Evolutionary conservation across 2,329 filamentous ascomycete genomes (phyloP).

Genomic region (Colletotrichum horii): DNA sequence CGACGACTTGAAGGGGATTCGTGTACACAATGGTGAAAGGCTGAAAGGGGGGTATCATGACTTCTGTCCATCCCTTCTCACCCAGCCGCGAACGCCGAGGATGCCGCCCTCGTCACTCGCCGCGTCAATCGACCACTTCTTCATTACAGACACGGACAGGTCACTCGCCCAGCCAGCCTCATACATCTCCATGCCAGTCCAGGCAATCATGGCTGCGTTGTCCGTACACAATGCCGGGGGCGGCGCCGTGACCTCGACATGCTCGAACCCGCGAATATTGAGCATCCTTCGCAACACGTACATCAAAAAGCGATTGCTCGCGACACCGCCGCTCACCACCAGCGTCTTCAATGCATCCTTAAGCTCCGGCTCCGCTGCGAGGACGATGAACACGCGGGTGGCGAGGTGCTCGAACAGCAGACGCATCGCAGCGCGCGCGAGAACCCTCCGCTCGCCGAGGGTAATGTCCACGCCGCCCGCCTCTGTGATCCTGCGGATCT

Average conservation of each 20-base stretch:
- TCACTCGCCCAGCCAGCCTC: slow-evolving; percentile 73
- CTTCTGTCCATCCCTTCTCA: slow-evolving; percentile 26
- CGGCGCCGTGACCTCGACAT: slow-evolving; percentile 74
- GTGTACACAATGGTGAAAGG: not conserved
- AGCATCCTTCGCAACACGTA: slow-evolving; percentile 65
- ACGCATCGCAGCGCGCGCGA: slow-evolving; percentile 79
- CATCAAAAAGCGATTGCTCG: slow-evolving; percentile 80
- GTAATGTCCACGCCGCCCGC: slow-evolving; percentile 46
- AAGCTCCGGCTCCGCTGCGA: slow-evolving; percentile 45
- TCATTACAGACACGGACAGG: slow-evolving; percentile 62
- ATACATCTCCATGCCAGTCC: slow-evolving; percentile 93
- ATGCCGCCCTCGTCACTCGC: slow-evolving; percentile 68
- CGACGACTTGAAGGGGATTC: not conserved
- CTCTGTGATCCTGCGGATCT: slow-evolving; percentile 61
- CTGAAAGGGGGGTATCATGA: slow-evolving; percentile 2
- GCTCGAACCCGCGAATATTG: slow-evolving; percentile 66
- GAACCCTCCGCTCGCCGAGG: slow-evolving; percentile 65
- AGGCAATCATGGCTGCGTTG: slow-evolving; percentile 97
- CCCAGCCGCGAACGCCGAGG: slow-evolving; percentile 61
- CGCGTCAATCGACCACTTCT: slow-evolving; percentile 78
- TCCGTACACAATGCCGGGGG: slow-evolving; percentile 84
- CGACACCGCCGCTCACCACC: slow-evolving; percentile 90
- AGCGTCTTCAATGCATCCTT: slow-evolving; percentile 58
- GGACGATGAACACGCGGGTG: slow-evolving; percentile 72
- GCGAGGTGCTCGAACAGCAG: slow-evolving; percentile 88